Conservation (phyloP, 768 basidiomycete species). For the Lyophyllum decastes region DNA sequence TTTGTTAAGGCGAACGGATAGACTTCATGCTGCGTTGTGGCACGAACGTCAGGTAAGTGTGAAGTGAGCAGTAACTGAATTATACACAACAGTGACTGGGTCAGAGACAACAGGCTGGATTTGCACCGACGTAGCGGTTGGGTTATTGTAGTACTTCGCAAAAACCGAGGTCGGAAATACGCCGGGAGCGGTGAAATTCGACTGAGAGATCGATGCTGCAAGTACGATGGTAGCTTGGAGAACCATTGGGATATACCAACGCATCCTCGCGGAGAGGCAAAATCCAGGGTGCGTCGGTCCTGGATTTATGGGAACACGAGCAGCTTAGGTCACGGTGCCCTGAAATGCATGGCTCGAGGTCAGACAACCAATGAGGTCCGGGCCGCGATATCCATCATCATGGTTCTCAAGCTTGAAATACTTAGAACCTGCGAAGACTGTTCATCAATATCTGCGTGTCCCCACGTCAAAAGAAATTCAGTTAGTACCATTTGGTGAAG, state of each 20-base stretch:
- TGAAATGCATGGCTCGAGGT: neutral
- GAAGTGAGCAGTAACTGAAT: neutral
- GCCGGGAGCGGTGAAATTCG: conserved; percentile 61
- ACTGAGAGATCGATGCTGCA: conserved; percentile 29
- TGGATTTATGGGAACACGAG: neutral
- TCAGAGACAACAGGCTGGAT: conserved; percentile 80
- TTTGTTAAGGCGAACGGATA: conserved; percentile 67
- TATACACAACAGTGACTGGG: conserved; percentile 54
- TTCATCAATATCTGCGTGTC: neutral
- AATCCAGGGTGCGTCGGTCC: neutral
- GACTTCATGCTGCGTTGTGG: conserved; percentile 44
- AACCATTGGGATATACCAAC: conserved; percentile 1
- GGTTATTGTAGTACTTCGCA: conserved; percentile 67
- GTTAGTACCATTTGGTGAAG: neutral
- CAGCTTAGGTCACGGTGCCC: neutral
- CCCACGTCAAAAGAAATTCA: neutral
- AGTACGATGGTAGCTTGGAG: conserved; percentile 8
- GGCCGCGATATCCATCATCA: no score
- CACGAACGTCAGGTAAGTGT: neutral
- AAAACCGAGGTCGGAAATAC: conserved; percentile 67
- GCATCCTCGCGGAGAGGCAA: neutral
- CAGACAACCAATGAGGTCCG: neutral
- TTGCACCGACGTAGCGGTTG: conserved; percentile 71
- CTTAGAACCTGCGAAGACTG: neutral
- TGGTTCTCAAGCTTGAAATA: no score